Percentiles rank a stretch among this genome's conserved stretches.
phyloP scores from a whole-genome alignment of 192 early-diverging fungal genomes.

The Podila horticola region DNA sequence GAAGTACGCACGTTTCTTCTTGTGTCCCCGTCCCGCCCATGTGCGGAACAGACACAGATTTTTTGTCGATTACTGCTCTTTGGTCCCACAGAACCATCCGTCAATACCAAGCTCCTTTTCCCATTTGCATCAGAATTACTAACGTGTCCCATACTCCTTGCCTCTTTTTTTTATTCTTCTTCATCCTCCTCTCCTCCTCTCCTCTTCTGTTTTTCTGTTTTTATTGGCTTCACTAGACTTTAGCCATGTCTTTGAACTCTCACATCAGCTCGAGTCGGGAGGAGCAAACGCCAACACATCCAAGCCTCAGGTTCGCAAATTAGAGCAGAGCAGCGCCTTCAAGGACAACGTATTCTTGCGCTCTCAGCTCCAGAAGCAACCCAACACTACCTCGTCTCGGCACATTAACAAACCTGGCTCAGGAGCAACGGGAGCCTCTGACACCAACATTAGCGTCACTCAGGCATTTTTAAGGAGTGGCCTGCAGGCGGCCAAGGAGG shows the following conservation, averaged over 20 bases:
- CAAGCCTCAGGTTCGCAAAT: constrained; percentile 14
- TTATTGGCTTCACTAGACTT: constrained; percentile 16
- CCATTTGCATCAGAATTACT: background rate
- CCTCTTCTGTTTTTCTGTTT: background rate
- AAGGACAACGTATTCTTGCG: constrained; percentile 41
- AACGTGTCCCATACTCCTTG: background rate
- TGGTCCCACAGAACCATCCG: too few relatives aligned
- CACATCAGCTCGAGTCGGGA: constrained; percentile 18
- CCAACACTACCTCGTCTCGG: background rate
- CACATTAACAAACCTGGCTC: background rate
- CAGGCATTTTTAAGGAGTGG: constrained; percentile 8
- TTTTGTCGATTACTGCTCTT: too few relatives aligned
- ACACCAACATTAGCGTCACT: background rate
- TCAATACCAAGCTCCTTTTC: background rate
- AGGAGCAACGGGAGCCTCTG: background rate
- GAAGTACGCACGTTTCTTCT: too few relatives aligned
- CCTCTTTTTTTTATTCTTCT: background rate
- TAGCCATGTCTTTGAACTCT: constrained; percentile 25
- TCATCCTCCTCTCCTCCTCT: background rate
- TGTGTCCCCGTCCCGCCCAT: too few relatives aligned
- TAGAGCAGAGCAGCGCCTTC: constrained; percentile 26
- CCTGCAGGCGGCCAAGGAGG: constrained; percentile 5
- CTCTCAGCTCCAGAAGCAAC: background rate
- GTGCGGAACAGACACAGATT: too few relatives aligned
- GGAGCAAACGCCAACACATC: background rate